Percentiles rank a stretch among this genome's conserved stretches.
Evolutionary conservation across 768 basidiomycete genomes (phyloP).

Genomic region (Collybiopsis confluens): DNA sequence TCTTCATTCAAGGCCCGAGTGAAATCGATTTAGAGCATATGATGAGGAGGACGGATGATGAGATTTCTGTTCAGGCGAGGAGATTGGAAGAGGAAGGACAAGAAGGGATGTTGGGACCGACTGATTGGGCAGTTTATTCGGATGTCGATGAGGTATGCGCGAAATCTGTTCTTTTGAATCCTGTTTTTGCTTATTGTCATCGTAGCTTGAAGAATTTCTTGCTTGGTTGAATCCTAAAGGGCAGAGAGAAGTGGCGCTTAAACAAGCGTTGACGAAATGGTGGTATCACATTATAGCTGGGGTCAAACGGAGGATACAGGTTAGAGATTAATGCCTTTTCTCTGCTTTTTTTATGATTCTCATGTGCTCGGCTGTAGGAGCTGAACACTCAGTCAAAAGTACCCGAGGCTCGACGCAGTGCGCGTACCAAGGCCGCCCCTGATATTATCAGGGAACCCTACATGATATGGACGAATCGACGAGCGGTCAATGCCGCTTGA

Average conservation of each 20-base stretch:
- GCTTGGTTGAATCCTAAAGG: conserved; percentile 93
- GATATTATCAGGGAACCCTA: conserved; percentile 78
- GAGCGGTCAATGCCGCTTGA: conserved; percentile 49
- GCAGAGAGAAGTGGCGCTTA: conserved; percentile 78
- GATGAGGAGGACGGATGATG: conserved; percentile 51
- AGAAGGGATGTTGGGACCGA: conserved; percentile 63
- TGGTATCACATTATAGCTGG: conserved; percentile 80
- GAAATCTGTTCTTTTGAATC: conserved; percentile 6
- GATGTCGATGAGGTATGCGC: conserved; percentile 77
- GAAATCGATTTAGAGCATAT: conserved; percentile 75
- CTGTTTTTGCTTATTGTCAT: conserved; percentile 10
- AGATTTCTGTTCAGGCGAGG: conserved; percentile 46
- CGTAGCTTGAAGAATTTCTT: conserved; percentile 75
- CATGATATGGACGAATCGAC: conserved; percentile 85
- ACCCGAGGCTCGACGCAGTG: conserved; percentile 78
- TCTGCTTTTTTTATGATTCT: conserved; percentile 4
- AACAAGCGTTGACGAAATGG: conserved; percentile 76
- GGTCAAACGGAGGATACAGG: conserved; percentile 68
- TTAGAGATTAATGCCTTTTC: conserved; percentile 32
- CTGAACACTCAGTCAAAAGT: conserved; percentile 62
- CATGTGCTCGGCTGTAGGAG: conserved; percentile 44
- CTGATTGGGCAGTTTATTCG: conserved; percentile 91
- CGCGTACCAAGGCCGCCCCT: conserved; percentile 58
- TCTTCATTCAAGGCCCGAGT: conserved; percentile 92
- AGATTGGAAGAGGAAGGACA: conserved; percentile 78